Evolutionary conservation across 2,329 filamentous ascomycete species (phyloP).

Genomic region (Calonectria montana): DNA sequence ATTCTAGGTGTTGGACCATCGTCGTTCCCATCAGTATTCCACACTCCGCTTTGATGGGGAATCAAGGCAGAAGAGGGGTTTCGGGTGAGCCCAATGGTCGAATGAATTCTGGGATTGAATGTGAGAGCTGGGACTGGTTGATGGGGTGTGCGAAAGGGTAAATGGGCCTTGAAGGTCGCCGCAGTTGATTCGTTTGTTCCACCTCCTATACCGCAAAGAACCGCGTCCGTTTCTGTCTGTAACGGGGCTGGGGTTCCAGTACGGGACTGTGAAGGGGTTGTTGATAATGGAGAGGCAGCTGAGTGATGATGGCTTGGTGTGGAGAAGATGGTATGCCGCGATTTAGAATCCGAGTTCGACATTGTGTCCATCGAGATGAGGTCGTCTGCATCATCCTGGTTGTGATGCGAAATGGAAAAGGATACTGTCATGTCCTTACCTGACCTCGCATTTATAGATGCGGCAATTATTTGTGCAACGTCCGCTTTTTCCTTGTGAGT

Average conservation of each 20-base stretch:
- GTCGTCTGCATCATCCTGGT: not conserved
- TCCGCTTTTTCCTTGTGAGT: not conserved
- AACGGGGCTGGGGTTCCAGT: not conserved
- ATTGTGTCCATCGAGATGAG: not conserved
- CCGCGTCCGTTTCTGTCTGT: not conserved
- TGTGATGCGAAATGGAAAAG: not conserved
- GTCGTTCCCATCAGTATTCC: not conserved
- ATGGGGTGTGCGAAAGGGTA: not conserved
- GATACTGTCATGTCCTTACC: not conserved
- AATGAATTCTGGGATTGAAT: not conserved
- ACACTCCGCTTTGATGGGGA: not conserved
- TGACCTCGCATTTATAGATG: not conserved
- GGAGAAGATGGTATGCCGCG: not conserved
- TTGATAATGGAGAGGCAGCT: not conserved
- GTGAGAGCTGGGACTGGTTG: not conserved
- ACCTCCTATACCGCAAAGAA: not conserved
- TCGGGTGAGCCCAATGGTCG: not conserved
- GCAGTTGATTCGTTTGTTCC: not conserved
- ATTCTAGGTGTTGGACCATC: not conserved
- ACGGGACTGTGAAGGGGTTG: not conserved
- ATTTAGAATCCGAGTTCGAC: not conserved
- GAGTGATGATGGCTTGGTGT: not conserved
- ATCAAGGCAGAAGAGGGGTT: not conserved
- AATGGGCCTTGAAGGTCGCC: not conserved
- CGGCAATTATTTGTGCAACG: not conserved